A percentile compares a stretch with the other conserved stretches of the same genome.
These are phyloP conservation scores for Tetradesmus obliquus DNA, from an alignment of 139 green algal species.

Conservation along the genomic window DNA sequence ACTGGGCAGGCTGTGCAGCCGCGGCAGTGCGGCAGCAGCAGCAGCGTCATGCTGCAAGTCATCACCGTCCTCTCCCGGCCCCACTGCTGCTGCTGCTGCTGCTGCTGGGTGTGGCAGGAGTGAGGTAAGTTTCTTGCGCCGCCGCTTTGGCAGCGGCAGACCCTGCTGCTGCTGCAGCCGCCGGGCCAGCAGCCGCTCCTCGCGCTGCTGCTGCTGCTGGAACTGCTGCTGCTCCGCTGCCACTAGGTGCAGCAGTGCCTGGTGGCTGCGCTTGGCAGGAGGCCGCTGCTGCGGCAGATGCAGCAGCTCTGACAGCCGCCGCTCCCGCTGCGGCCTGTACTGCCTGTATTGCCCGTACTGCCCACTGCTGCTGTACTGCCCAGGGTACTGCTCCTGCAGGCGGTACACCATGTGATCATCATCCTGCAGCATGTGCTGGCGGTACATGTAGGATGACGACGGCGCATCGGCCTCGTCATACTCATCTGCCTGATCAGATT, in stretches of 20 bases:
- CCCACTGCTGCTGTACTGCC: neutral
- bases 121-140: neutral
- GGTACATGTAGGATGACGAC: neutral
- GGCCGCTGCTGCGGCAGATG: neutral
- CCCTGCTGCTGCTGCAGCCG: neutral
- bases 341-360: neutral
- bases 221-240: slow-evolving; percentile 9
- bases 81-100: neutral
- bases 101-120: neutral
- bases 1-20: neutral
- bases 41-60: neutral
- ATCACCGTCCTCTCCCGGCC: neutral
- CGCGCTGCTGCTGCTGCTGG: neutral
- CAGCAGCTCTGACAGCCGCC: neutral
- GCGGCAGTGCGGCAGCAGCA: neutral
- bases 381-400: neutral
- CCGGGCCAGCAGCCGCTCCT: neutral
- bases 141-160: neutral
- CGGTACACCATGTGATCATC: neutral
- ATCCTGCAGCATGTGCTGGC: neutral
- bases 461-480: neutral
- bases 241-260: neutral
- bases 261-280: slow-evolving; percentile 1
- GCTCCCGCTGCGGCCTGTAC: neutral
- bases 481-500: neutral